Conservation (phyloP, 805 yeast genomes). For the Yarrowia sp. region DNA sequence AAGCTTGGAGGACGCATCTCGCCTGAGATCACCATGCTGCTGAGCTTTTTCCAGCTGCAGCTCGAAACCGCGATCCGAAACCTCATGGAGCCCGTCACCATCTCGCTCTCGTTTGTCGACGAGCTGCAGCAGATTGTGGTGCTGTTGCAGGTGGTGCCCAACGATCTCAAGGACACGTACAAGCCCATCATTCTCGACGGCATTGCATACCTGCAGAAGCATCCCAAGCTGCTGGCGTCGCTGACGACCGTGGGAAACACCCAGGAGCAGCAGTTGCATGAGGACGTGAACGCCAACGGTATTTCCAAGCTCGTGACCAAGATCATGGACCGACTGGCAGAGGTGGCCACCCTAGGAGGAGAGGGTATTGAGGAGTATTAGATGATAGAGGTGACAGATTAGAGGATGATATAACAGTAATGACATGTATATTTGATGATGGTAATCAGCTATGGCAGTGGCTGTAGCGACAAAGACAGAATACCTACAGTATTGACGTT, state of each 20-base stretch:
- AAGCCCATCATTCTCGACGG: slow-evolving; percentile 59
- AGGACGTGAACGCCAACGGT: slow-evolving; percentile 50
- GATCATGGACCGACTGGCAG: slow-evolving; percentile 23
- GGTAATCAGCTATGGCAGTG: too few relatives aligned
- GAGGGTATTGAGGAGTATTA: slow-evolving; percentile 21
- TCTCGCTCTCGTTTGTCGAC: slow-evolving; percentile 59
- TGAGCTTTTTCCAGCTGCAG: slow-evolving; percentile 69
- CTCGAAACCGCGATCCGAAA: slow-evolving; percentile 65
- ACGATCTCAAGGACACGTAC: slow-evolving; percentile 6
- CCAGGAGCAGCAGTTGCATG: slow-evolving; percentile 68
- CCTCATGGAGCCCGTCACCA: slow-evolving; percentile 67
- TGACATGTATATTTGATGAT: too few relatives aligned
- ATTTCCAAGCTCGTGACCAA: slow-evolving; percentile 17
- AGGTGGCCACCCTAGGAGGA: slow-evolving; percentile 16
- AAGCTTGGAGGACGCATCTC: slow-evolving; percentile 68
- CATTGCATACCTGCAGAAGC: slow-evolving; percentile 76
- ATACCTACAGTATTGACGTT: too few relatives aligned
- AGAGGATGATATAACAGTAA: too few relatives aligned
- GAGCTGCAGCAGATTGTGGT: slow-evolving; percentile 75
- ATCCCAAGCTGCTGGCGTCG: slow-evolving; percentile 81
- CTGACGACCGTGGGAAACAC: slow-evolving; percentile 66
- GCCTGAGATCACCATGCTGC: slow-evolving; percentile 70
- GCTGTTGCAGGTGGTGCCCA: slow-evolving; percentile 61
- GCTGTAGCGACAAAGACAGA: too few relatives aligned
- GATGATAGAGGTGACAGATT: too few relatives aligned